phyloP scores from a whole-genome alignment of 208 protist species.

The Leishmania braziliensis region DNA sequence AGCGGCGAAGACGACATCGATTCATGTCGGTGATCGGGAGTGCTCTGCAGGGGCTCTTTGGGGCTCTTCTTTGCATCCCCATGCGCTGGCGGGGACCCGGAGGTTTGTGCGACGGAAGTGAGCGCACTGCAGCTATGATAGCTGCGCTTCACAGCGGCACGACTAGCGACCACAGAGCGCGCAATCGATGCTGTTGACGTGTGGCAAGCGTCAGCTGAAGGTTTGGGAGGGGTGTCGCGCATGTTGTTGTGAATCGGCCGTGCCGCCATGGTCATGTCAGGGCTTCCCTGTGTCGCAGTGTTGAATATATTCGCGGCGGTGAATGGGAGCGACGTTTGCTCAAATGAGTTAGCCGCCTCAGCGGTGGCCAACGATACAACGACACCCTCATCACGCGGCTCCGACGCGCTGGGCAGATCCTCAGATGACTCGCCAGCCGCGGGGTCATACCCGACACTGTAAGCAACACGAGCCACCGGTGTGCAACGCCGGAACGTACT shows the following conservation, averaged over 20 bases:
- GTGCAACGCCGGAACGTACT: constrained; percentile 16
- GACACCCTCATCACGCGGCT: neutral
- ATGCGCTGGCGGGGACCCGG: neutral
- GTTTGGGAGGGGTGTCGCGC: neutral
- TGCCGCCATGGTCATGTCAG: neutral
- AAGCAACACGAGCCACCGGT: constrained; percentile 14
- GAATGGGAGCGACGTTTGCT: neutral
- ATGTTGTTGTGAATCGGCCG: neutral
- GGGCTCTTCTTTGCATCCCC: neutral
- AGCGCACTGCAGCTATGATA: neutral
- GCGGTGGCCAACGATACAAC: neutral
- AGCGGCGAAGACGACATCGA: constrained; percentile 8
- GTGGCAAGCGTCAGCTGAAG: neutral
- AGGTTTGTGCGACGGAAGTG: neutral
- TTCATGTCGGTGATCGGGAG: neutral
- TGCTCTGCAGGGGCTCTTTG: neutral
- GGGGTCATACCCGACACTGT: constrained; percentile 24
- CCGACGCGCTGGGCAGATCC: neutral
- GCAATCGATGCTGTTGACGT: neutral
- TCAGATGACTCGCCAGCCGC: constrained; percentile 7
- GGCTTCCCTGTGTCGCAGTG: neutral
- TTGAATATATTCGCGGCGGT: neutral
- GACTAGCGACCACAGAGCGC: neutral
- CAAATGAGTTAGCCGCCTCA: too few species aligned
- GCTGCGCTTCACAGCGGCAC: neutral